These are phyloP conservation scores for Globisporangium carolinianum DNA, from an alignment of 352 stramenopile species.

Conservation along the genomic window DNA sequence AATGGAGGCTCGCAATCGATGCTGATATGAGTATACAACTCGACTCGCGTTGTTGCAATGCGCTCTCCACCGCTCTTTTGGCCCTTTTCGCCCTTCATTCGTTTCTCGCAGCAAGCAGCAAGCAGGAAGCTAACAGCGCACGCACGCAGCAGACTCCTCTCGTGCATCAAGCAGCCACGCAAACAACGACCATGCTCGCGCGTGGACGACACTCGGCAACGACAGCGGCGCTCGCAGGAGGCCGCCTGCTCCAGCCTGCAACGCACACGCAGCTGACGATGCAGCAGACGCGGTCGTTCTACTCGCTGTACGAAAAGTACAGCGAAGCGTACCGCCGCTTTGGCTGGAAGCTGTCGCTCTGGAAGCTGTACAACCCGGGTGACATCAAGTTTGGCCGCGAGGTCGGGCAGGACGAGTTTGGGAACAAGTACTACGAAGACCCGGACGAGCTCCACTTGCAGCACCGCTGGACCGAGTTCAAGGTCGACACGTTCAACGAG, in stretches of 20 bases:
- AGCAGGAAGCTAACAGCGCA: not conserved
- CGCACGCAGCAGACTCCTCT: too few species aligned
- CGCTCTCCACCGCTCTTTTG: not conserved
- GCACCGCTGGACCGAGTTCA: constrained; percentile 82
- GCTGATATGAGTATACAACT: not conserved
- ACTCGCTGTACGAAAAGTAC: constrained; percentile 80
- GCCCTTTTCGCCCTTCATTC: not conserved
- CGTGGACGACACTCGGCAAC: constrained; percentile 5
- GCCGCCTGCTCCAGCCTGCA: constrained; percentile 14
- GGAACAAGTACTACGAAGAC: constrained; percentile 86
- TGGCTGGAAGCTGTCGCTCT: constrained; percentile 73
- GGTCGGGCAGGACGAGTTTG: constrained; percentile 77
- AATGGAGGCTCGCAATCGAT: not conserved
- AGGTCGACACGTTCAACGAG: constrained; percentile 72
- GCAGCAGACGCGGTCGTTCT: constrained; percentile 62
- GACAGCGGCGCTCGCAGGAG: constrained; percentile 26
- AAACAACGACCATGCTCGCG: constrained; percentile 10
- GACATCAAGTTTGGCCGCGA: constrained; percentile 86
- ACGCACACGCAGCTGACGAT: not conserved
- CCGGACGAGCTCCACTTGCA: constrained; percentile 63
- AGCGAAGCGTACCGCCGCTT: constrained; percentile 72
- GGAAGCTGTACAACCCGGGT: constrained; percentile 85
- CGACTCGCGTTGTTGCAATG: not conserved
- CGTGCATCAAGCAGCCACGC: not conserved
- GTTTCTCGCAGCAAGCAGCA: not conserved